Conservation (phyloP, 805 yeast genomes). For the Nakazawaea ernobii region DNA sequence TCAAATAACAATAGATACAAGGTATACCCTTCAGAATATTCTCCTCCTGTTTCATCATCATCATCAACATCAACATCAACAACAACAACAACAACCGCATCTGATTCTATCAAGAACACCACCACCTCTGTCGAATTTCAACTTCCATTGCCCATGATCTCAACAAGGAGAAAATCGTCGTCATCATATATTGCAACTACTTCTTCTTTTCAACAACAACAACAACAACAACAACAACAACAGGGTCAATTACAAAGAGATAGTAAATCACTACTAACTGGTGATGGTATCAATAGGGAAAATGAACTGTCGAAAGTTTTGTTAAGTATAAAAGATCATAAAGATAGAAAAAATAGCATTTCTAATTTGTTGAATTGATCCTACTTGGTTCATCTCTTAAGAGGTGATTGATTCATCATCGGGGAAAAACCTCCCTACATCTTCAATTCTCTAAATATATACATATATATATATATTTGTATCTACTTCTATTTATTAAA, state of each 20-base stretch:
- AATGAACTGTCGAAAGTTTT: slow-evolving; percentile 7
- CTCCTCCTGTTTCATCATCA: not conserved
- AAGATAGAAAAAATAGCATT: not conserved
- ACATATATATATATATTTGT: too few species aligned
- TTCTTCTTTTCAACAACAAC: not conserved
- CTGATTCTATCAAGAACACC: not conserved
- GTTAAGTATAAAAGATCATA: slow-evolving; percentile 3
- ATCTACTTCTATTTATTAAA: too few species aligned
- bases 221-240: slow-evolving; percentile 1
- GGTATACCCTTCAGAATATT: not conserved
- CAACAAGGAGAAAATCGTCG: slow-evolving; percentile 1
- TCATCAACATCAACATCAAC: not conserved
- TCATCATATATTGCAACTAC: not conserved
- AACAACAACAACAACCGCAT: not conserved
- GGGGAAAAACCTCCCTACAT: too few species aligned
- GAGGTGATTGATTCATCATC: too few species aligned
- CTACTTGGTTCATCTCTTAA: too few species aligned
- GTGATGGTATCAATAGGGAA: not conserved
- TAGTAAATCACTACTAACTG: slow-evolving; percentile 2
- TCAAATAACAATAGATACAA: not conserved
- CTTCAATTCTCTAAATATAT: too few species aligned
- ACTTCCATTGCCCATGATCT: slow-evolving; percentile 12
- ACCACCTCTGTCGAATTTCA: slow-evolving; percentile 7
- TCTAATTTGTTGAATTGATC: slow-evolving; percentile 3
- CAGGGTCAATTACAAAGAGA: not conserved